phyloP scores from a whole-genome alignment of 805 yeast genomes.

The Grigorovia humatica region DNA sequence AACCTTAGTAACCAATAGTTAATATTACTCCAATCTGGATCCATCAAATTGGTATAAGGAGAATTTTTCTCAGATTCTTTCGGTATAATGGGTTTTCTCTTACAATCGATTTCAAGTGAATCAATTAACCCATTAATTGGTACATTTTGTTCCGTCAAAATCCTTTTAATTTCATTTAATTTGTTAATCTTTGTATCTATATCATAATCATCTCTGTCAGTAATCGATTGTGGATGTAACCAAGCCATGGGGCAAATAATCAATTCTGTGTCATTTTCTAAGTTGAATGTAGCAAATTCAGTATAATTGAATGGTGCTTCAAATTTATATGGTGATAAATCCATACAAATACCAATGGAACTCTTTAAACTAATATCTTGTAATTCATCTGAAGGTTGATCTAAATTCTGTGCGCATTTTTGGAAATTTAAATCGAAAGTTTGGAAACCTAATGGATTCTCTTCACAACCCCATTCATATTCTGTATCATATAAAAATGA shows the following conservation, averaged over 20 bases:
- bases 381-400: neutral
- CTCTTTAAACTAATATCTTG: constrained; percentile 30
- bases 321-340: constrained; percentile 77
- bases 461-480: constrained; percentile 67
- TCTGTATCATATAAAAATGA: constrained; percentile 71
- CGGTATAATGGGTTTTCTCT: constrained; percentile 6
- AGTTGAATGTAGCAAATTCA: constrained; percentile 56
- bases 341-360: constrained; percentile 88
- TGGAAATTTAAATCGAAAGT: constrained; percentile 36
- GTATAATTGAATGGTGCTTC: constrained; percentile 64
- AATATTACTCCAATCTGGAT: constrained; percentile 41
- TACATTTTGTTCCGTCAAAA: constrained; percentile 8
- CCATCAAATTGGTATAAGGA: constrained; percentile 21
- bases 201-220: constrained; percentile 10
- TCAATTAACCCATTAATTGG: constrained; percentile 22
- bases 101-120: constrained; percentile 13
- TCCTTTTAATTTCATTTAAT: constrained; percentile 5
- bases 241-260: constrained; percentile 81
- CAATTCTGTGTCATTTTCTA: constrained; percentile 38
- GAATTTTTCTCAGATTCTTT: constrained; percentile 2
- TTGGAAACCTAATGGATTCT: constrained; percentile 52
- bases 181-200: constrained; percentile 8
- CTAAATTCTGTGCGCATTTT: constrained; percentile 3
- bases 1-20: constrained; percentile 71
- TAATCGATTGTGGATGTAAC: constrained; percentile 45